Evolutionary conservation across 176 grass and related monocot species (phyloP), one percentile per base, ranked within the genome.

Genomic region (Tillandsia leiboldiana): DNA sequence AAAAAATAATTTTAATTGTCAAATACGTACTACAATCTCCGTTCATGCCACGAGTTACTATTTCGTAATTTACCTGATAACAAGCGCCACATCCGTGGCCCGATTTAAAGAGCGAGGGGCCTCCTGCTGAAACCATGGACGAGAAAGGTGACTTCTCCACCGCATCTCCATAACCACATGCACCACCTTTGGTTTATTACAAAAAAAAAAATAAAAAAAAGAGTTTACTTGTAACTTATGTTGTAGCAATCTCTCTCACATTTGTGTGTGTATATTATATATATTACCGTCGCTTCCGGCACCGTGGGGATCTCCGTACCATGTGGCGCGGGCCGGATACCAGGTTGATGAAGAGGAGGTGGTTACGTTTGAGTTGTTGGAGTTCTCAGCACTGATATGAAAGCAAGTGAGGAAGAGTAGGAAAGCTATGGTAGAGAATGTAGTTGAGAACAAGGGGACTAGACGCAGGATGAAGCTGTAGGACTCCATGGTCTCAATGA

Each of bases 81-180:
- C 93, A 92, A 48, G 93, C 67, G 11, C 93, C 89, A 20, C 93
- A 92, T 63, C 93, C 88, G 73, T 85, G 75, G 71, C 92, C 88
- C 29, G 51, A 64, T 49, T 66, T 15, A 64, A 83, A 96, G 75
- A 96, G 79, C n/a, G 83, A 81, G 47, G 92, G 88, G 49, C 74
- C 76, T 15, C 91, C 91, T 10, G 91, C 87, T 8, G 91, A 54
- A 50, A 91, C 82, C 85, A 91, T 81, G 77, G 85, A 88, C 11
- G 83, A 75, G 71, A 96, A 86, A 1, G 91, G 91, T 15, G 77
- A 52, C 20, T 65, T 52, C 12, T 77, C 85, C 11, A 96, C 91
- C 56, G 72, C 87, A 68, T 64, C 74, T 67, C 82, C 83, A 68
- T 96, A 96, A 14, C 91, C 91, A 17, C 90, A 89, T 7, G 83